Evolutionary conservation across 2,329 filamentous ascomycete genomes (phyloP).

Genomic region (Alternaria panax): DNA sequence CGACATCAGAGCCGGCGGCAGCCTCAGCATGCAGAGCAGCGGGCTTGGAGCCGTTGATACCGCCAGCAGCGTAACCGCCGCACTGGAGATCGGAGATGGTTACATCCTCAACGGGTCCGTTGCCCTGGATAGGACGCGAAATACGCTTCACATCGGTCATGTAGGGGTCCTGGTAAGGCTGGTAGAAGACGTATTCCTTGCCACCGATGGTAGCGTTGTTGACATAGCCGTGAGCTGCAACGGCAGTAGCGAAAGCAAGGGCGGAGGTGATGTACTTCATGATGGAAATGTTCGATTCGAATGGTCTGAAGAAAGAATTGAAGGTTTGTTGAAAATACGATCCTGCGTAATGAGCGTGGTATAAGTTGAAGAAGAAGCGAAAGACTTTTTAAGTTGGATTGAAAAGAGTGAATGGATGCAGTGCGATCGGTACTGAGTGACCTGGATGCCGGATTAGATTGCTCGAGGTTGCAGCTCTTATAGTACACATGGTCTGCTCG

Average conservation of each 20-base stretch:
- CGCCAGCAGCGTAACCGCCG: slow-evolving; percentile 60
- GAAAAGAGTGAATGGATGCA: slow-evolving; percentile 20
- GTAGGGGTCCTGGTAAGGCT: slow-evolving; percentile 48
- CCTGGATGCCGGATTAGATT: slow-evolving; percentile 30
- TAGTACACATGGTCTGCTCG: slow-evolving; percentile 19
- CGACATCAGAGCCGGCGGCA: slow-evolving; percentile 62
- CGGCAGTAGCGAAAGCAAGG: slow-evolving; percentile 38
- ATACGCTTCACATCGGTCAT: slow-evolving; percentile 54
- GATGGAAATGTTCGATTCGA: slow-evolving; percentile 5
- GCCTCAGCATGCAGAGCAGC: slow-evolving; percentile 63
- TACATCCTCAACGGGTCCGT: slow-evolving; percentile 65
- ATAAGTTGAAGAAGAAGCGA: slow-evolving; percentile 7
- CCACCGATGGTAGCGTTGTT: slow-evolving; percentile 45
- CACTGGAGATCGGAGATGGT: slow-evolving; percentile 64
- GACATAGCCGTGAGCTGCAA: slow-evolving; percentile 47
- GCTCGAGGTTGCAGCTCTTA: slow-evolving; percentile 22
- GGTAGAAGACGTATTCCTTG: slow-evolving; percentile 45
- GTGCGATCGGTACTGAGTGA: slow-evolving; percentile 25
- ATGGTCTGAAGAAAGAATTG: slow-evolving; percentile 6
- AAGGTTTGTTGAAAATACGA: slow-evolving; percentile 3
- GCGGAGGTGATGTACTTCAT: slow-evolving; percentile 46
- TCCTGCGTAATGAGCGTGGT: slow-evolving; percentile 15
- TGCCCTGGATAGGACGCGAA: slow-evolving; percentile 65
- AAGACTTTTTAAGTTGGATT: slow-evolving; percentile 22
- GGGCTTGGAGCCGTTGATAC: slow-evolving; percentile 59